Conservation (phyloP, 768 basidiomycete species). For the Podaxis carcinomalis region DNA sequence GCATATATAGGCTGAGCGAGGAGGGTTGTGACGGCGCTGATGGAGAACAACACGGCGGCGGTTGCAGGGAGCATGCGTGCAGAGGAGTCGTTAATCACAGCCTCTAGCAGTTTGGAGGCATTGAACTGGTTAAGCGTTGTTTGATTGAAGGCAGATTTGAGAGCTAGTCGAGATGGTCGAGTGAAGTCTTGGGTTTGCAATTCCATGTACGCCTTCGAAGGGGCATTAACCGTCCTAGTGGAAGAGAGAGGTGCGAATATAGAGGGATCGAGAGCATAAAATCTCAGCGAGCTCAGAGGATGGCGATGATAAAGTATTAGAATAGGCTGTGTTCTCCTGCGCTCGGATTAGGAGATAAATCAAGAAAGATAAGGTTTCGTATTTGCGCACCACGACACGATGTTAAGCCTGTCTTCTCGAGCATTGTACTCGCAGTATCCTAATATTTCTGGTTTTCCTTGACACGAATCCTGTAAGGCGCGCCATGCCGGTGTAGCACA, state of each 20-base stretch:
- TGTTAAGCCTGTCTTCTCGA: not conserved
- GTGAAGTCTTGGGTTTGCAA: slow-evolving; percentile 4
- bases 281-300: slow-evolving; percentile 52
- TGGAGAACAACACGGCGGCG: slow-evolving; percentile 6
- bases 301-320: slow-evolving; percentile 54
- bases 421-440: slow-evolving; percentile 27
- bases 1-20: slow-evolving; percentile 5
- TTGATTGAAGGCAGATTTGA: not conserved
- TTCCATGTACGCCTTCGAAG: not conserved
- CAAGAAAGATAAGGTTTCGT: slow-evolving; percentile 7
- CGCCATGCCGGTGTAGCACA: slow-evolving; percentile 19
- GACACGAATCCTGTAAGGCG: slow-evolving; percentile 20
- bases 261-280: slow-evolving; percentile 48
- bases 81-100: not conserved
- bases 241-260: slow-evolving; percentile 15
- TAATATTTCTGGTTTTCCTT: slow-evolving; percentile 29
- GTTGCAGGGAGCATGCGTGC: slow-evolving; percentile 7
- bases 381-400: slow-evolving; percentile 18
- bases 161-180: not conserved
- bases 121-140: slow-evolving; percentile 9
- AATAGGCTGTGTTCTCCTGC: slow-evolving; percentile 15
- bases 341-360: not conserved
- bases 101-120: slow-evolving; percentile 4
- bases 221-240: too few relatives aligned
- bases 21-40: slow-evolving; percentile 3